phyloP scores from a whole-genome alignment of 805 yeast genomes.

The Teunomyces stri region DNA sequence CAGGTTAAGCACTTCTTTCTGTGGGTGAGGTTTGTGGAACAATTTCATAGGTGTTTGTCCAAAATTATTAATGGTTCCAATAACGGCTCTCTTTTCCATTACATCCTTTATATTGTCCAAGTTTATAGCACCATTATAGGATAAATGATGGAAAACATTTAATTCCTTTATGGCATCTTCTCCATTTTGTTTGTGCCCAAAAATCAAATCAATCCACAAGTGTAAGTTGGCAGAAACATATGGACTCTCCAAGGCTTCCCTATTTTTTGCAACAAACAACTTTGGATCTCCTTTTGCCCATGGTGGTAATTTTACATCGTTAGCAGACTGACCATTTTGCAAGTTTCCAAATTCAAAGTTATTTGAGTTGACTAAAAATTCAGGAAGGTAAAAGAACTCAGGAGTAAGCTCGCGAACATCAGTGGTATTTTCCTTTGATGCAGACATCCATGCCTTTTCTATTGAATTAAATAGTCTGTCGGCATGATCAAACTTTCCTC shows the following conservation, averaged over 20 bases:
- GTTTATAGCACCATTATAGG: slow-evolving; percentile 82
- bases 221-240: slow-evolving; percentile 75
- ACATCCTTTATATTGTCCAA: slow-evolving; percentile 72
- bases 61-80: slow-evolving; percentile 85
- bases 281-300: slow-evolving; percentile 84
- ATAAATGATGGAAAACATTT: slow-evolving; percentile 80
- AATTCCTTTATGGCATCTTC: slow-evolving; percentile 59
- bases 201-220: slow-evolving; percentile 81
- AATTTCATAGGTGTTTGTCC: slow-evolving; percentile 86
- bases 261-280: slow-evolving; percentile 67
- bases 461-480: slow-evolving; percentile 76
- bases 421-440: slow-evolving; percentile 75
- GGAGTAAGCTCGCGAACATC: slow-evolving; percentile 88
- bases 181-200: slow-evolving; percentile 80
- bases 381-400: slow-evolving; percentile 81
- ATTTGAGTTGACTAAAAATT: slow-evolving; percentile 66
- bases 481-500: slow-evolving; percentile 86
- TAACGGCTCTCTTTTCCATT: slow-evolving; percentile 68
- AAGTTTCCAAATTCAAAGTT: slow-evolving; percentile 66
- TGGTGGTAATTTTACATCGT: slow-evolving; percentile 69
- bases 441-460: slow-evolving; percentile 77
- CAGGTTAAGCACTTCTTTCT: slow-evolving; percentile 36
- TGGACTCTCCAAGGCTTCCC: slow-evolving; percentile 82
- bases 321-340: slow-evolving; percentile 59
- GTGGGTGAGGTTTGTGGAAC: slow-evolving; percentile 66